Base-by-base conservation (phyloP, 257 asterid genomes). In the Eustoma russellianum region DNA sequence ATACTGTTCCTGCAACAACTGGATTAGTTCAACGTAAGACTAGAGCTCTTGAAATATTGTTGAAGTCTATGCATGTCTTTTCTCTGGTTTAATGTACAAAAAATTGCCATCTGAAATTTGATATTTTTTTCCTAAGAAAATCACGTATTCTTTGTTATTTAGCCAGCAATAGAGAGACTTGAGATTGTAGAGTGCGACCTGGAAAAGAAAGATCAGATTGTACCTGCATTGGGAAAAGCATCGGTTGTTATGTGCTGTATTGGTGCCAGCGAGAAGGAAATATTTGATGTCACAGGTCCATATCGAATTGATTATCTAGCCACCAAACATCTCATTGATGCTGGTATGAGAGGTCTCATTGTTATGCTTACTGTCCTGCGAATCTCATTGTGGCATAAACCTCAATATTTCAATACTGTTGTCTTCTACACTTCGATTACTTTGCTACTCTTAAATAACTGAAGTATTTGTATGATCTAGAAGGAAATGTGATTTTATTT, bases 111-210 rank as follows among this genome's bases (percentile, higher is more conserved):
- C 70, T 34, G 17, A 53, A 46, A 16, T 54, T 17, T 60, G 60
- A 50, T 57, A 56, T 53, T 57, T 55, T 73, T 56, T 51, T 65
- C 46, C 65, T 61, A 55, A 71, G 62, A 64, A 60, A 81, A 76
- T 73, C 76, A 77, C 78, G 76, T 66, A 68, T 65, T 38, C 57
- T 77, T 68, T 82, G 88, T 80, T 73, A 76, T 83, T 79, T 86
- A 90, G 96, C 87, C 98, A 90, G 98, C 96, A 73, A 83, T 74
- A 80, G 98, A 91, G 76, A 86, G 79, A 86, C 85, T 91, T 75
- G 94, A 87, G 70, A 80, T 91, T 57, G 95, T 91, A 73, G 96
- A 83, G 68, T 91, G 96, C 64, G 98, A 91, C 70, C 70, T 91
- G 77, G 98, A 91, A 90, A 74, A 79, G 70, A 77, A 55, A 53